Evolutionary conservation across 495 filamentous ascomycete genomes (phyloP).

Genomic region (Lophiotrema nucula): DNA sequence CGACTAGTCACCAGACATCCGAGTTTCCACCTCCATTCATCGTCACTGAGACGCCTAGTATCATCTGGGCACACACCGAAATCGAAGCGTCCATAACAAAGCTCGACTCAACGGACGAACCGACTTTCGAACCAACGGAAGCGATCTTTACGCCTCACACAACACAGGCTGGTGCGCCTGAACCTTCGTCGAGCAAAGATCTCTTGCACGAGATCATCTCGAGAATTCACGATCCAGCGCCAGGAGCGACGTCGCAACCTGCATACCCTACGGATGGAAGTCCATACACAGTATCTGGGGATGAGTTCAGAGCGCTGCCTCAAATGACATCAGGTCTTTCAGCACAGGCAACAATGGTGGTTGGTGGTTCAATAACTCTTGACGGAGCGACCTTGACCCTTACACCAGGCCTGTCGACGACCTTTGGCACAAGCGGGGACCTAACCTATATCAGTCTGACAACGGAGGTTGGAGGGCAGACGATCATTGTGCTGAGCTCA

Average conservation of each 20-base stretch:
- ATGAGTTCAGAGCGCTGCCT: too few relatives aligned
- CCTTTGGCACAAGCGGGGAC: background rate
- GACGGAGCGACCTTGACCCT: conserved; percentile 5
- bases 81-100: background rate
- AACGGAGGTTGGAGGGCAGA: conserved; percentile 12
- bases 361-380: conserved; percentile 13
- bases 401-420: conserved; percentile 24
- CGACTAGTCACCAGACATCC: too few relatives aligned
- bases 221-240: conserved; percentile 2
- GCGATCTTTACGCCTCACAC: background rate
- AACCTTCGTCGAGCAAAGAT: background rate
- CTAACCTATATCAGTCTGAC: conserved; percentile 9
- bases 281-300: too few relatives aligned
- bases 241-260: background rate
- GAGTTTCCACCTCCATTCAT: too few relatives aligned
- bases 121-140: background rate
- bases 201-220: conserved; percentile 14
- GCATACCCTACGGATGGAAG: background rate
- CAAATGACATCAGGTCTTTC: background rate
- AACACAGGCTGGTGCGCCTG: background rate
- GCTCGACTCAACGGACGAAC: background rate
- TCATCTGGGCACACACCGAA: conserved; percentile 10
- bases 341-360: background rate
- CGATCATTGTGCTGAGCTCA: conserved; percentile 18
- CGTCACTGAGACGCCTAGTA: background rate